Evolutionary conservation across 2,329 filamentous ascomycete species (phyloP), one percentile per base, ranked within the genome.

Genomic region (Penicillium nordicum): DNA sequence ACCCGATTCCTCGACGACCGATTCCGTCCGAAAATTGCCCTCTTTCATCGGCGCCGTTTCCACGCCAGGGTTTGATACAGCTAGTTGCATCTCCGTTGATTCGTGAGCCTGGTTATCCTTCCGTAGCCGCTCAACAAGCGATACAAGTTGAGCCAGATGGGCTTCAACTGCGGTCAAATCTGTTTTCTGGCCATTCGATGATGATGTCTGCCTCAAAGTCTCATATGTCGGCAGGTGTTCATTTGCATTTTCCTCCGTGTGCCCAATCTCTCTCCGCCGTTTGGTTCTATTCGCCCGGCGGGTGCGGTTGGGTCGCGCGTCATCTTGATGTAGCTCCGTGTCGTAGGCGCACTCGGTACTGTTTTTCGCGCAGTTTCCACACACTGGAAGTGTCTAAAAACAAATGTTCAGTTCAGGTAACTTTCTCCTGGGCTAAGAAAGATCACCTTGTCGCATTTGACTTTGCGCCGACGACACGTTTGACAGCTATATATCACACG

Each of bases 401-500:
- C 30, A n/a, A 36, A 10, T 10, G 10, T 14, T 11, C 5, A 36
- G 27, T 21, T n/a, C 29, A 45, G 8, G n/a, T 18, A 45, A 9
- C 18, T 32, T 32, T 18, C 7, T 46, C 18, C 12, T 10, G 0
- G 29, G 12, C 5, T 16, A 6, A 23, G 14, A 8, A 21, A 21
- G 6, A 29, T 25, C 12, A 32, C 69, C 66, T 78, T 78, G 64
- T 77, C 72, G 62, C 77, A 79, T 70, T 78, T 79, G 46, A 79
- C 75, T 61, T 79, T 79, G 29, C 77, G 71, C 53, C 74, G 67
- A 46, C 77, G 73, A 65, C 77, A 79, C 0, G 70, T 75, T 61
- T 78, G 72, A 55, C 78, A 79, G 60, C 75, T 78, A 60, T 79
- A 79, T 59, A 76, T 79, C 44, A 75, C 71, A 52, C 78, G 74